Percentiles rank a stretch among this genome's conserved stretches.
Conservation (phyloP, 192 early-diverging fungal genomes). For the Entomortierella chlamydospora region DNA sequence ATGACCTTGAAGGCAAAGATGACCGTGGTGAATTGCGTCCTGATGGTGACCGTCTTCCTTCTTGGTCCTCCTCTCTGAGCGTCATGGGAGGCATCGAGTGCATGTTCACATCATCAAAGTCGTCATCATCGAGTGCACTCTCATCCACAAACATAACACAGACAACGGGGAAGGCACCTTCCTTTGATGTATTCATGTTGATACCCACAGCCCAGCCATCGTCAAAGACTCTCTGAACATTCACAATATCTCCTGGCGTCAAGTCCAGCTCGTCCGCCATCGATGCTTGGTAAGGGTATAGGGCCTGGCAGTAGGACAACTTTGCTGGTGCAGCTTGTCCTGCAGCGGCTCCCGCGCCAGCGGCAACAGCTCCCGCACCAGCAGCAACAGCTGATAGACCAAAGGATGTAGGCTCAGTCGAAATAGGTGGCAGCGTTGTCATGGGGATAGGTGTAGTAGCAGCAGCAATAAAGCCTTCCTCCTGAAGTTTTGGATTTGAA, state of each 20-base stretch:
- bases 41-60: slow-evolving; percentile 38
- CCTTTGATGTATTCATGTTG: slow-evolving; percentile 74
- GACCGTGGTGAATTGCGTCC: slow-evolving; percentile 48
- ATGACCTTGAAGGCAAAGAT: slow-evolving; percentile 46
- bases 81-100: slow-evolving; percentile 51
- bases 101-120: slow-evolving; percentile 54
- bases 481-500: slow-evolving; percentile 45
- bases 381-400: neutral
- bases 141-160: slow-evolving; percentile 70
- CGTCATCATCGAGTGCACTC: slow-evolving; percentile 46
- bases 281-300: slow-evolving; percentile 72
- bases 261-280: slow-evolving; percentile 84
- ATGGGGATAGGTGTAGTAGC: slow-evolving; percentile 37
- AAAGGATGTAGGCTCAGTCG: neutral
- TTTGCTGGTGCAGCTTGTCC: slow-evolving; percentile 25
- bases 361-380: slow-evolving; percentile 1
- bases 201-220: slow-evolving; percentile 93
- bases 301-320: slow-evolving; percentile 47
- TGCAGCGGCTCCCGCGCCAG: slow-evolving; percentile 9
- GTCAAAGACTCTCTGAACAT: slow-evolving; percentile 79
- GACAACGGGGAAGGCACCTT: slow-evolving; percentile 88
- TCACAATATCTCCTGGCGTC: slow-evolving; percentile 77
- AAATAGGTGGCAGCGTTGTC: slow-evolving; percentile 28
- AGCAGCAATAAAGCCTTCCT: slow-evolving; percentile 24
- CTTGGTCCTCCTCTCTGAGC: slow-evolving; percentile 47